These are phyloP conservation scores for Alternaria infectoria DNA, from an alignment of 2,329 filamentous ascomycete genomes.

Conservation along the genomic window DNA sequence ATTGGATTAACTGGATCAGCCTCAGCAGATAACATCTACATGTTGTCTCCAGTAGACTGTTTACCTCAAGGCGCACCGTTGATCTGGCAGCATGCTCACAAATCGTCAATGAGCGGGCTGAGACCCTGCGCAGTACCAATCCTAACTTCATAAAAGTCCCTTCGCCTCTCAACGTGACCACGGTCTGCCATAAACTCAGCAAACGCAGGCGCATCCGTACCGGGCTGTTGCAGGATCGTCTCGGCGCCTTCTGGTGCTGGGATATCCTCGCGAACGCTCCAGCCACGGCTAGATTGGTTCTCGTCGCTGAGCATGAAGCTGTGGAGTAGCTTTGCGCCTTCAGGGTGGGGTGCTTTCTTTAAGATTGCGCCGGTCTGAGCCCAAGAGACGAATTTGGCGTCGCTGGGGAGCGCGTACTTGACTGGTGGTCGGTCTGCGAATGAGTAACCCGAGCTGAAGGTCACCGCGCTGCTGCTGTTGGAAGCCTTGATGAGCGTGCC, in stretches of 20 bases:
- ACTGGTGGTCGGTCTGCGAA: not conserved
- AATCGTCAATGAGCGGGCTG: conserved; percentile 44
- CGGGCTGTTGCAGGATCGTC: conserved; percentile 36
- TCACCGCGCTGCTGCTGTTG: conserved; percentile 27
- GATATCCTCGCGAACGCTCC: conserved; percentile 48
- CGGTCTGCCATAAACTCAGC: conserved; percentile 53
- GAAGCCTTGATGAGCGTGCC: conserved; percentile 38
- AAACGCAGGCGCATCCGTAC: conserved; percentile 51
- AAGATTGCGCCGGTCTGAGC: conserved; percentile 58
- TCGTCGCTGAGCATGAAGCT: conserved; percentile 55
- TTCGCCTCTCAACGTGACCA: conserved; percentile 50
- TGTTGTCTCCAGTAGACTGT: not conserved
- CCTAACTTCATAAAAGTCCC: conserved; percentile 52
- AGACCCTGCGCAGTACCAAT: conserved; percentile 54
- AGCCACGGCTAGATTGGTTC: conserved; percentile 43
- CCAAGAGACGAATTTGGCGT: conserved; percentile 56
- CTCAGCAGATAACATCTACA: too few species aligned
- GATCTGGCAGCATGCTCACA: conserved; percentile 4
- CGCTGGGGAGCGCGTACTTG: conserved; percentile 34
- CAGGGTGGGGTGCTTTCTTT: conserved; percentile 57
- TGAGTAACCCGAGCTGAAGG: conserved; percentile 20
- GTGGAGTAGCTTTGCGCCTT: conserved; percentile 59
- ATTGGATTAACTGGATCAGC: too few species aligned
- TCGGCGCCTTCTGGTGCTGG: conserved; percentile 34
- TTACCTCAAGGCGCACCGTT: too few species aligned